Base-by-base conservation (phyloP, 1,284 basidiomycete genomes). In the Marasmius tenuissimus region DNA sequence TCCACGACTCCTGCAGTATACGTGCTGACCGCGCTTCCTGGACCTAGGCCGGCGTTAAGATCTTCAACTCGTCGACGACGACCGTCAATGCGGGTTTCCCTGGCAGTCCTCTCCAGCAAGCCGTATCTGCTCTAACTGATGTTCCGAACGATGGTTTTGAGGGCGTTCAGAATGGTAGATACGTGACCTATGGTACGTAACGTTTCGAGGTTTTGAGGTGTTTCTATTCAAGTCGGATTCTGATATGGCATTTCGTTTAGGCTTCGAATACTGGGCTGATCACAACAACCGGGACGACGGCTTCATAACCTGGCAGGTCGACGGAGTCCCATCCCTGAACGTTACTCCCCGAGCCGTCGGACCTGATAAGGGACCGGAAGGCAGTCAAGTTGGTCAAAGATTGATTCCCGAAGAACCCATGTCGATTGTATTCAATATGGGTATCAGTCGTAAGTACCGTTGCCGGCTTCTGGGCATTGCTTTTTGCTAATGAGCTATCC, bases 371-470 rank as follows among this genome's bases (percentile, higher is more conserved):
- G 77, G 76, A 0, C 53, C 73, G 0, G 73, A 73, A 49, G 80
- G 80, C 1, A 77, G 75, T 33, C 76, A 78, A 37, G 79, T 93
- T n/a, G 77, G 78, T 0, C 84, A 85, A 65, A 73, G 92, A 61
- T 69, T 92, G 42, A 85, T 94, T 9, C 81, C 91, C 0, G 86
- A 91, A 68, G 92, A 94, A 69, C 92, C 92, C 2, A 88, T 85
- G 82, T 82, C 81, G 59, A 78, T 90, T 64, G 76, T 89, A 39
- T 57, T 90, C 60, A 90, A 90, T 69, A 73, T 89, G 67, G 88
- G 87, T 34, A 84, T 89, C 61, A 85, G 87, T 10, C 76, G 85
- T 89, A 65, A 56, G 82, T 78, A 60, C 18, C 61, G 34, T 50
- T 39, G 37, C 63, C 11, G 57, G 45, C 7, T 20, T 18, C 9